Base-by-base conservation (phyloP, 2,329 filamentous ascomycete genomes). In the Xylaria sp. region DNA sequence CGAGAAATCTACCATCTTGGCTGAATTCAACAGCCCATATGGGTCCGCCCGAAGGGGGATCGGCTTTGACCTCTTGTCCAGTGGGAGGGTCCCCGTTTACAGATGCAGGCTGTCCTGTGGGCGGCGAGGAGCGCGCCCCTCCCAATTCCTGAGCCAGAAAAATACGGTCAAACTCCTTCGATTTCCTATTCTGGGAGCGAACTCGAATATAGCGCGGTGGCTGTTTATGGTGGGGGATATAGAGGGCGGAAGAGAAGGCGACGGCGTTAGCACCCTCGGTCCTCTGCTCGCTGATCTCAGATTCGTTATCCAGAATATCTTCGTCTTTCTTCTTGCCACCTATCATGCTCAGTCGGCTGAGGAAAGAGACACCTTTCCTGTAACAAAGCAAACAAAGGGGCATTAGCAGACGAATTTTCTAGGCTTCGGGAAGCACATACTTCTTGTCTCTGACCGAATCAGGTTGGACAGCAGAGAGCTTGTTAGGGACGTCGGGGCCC, bases 21-120 rank as follows among this genome's bases (percentile, higher is more conserved):
- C 95, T 98, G 76, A 98, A 98, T 75, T 96, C 93, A 71, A 93
- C 89, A 0, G 95, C 91, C 96, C 96, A 99, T 40, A 97, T 90
- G 0, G 96, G 94, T 68, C 92, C 87, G 44, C 84, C 84, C 7
- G 82, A 83, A 49, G 81, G 80, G 3, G 81, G 71, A 40, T 82
- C 78, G 70, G 80, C 83, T 67, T 74, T 76, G 33, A 74, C 73
- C 4, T 77, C 73, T 4, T 77, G 76, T 13, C 75, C 75, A 15
- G 79, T 71, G 0, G 75, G 76, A 6, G 77, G 74, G 6, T 74
- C 65, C 10, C 74, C 76, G 1, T 77, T 72, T 5, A 70, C 70
- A 9, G 70, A 59, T 26, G 69, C 65, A 2, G 75, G 66, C 56
- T 63, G 65, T 42, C 73, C 78, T 2, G 75, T 75, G 15, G 79